A percentile compares a stretch with the other conserved stretches of the same genome.
phyloP scores from a whole-genome alignment of 257 asterid species.

The Solanum okadae region DNA sequence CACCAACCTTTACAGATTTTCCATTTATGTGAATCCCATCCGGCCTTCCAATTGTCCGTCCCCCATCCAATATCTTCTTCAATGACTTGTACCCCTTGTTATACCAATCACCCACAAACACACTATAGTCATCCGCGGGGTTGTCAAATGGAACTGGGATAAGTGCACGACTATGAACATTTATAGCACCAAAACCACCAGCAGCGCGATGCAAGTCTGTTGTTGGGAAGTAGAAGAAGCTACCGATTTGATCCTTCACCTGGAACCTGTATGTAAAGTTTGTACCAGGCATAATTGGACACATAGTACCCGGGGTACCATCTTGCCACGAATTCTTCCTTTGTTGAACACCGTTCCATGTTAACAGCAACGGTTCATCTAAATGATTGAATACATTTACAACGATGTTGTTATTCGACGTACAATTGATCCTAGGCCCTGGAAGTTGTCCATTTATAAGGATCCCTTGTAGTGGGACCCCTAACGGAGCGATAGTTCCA shows the following conservation, averaged over 20 bases:
- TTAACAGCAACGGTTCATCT: background rate
- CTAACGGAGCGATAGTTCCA: constrained; percentile 3
- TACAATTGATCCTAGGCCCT: background rate
- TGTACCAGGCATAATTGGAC: constrained; percentile 8
- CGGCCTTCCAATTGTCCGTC: background rate
- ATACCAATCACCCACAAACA: constrained; percentile 3
- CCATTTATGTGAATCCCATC: constrained; percentile 2
- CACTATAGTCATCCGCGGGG: background rate
- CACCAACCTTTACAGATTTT: background rate
- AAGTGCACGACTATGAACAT: constrained; percentile 1
- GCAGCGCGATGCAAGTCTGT: constrained; percentile 2
- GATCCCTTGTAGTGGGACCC: constrained; percentile 5
- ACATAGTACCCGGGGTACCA: constrained; percentile 7
- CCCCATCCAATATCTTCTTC: background rate
- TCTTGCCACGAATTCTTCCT: constrained; percentile 12
- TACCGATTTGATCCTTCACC: constrained; percentile 7
- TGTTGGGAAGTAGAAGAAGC: constrained; percentile 4
- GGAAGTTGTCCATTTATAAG: constrained; percentile 3
- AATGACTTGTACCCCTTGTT: constrained; percentile 3
- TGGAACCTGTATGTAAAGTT: constrained; percentile 5
- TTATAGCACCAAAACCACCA: constrained; percentile 2
- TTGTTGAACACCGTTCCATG: constrained; percentile 6
- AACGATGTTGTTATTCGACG: background rate
- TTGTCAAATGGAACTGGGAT: background rate
- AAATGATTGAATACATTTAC: background rate